Conservation (phyloP, 306 rosid genomes). For the barrel medic (Medicago truncatula) region DNA sequence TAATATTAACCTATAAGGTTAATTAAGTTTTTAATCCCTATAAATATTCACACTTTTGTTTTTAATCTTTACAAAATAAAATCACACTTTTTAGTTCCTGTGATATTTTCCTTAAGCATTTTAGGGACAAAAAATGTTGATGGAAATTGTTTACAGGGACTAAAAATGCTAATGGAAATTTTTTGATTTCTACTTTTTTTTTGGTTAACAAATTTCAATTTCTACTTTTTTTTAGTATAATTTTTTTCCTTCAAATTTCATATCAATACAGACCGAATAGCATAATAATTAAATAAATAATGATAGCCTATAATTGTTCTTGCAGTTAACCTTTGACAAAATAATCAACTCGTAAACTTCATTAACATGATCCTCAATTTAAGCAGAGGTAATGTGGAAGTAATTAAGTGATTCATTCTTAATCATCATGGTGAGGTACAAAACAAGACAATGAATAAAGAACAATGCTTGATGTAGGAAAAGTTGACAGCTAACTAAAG, state of each 20-base stretch:
- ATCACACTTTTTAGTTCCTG: too few relatives aligned
- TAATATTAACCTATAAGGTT: too few relatives aligned
- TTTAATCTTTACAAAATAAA: too few relatives aligned
- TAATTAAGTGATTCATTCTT: neutral
- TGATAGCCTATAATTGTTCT: neutral
- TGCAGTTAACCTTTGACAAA: neutral
- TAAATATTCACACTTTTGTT: too few relatives aligned
- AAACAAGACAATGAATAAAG: slow-evolving; percentile 42
- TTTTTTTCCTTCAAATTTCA: neutral
- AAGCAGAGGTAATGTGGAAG: slow-evolving; percentile 45
- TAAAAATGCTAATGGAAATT: too few relatives aligned
- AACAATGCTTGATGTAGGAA: slow-evolving; percentile 40
- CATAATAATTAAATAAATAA: neutral
- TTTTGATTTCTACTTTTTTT: neutral
- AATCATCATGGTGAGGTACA: slow-evolving; percentile 41
- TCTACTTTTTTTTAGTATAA: neutral
- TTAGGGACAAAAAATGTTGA: too few relatives aligned
- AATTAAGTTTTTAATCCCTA: too few relatives aligned
- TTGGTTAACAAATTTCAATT: neutral
- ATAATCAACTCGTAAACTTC: slow-evolving; percentile 27
- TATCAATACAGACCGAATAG: neutral
- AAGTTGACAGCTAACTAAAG: slow-evolving; percentile 58
- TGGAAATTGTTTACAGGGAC: too few relatives aligned
- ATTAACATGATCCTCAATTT: slow-evolving; percentile 39
- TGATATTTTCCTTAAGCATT: too few relatives aligned